Conservation (phyloP, 1,284 basidiomycete species). For the Leucoagaricus sp. region DNA sequence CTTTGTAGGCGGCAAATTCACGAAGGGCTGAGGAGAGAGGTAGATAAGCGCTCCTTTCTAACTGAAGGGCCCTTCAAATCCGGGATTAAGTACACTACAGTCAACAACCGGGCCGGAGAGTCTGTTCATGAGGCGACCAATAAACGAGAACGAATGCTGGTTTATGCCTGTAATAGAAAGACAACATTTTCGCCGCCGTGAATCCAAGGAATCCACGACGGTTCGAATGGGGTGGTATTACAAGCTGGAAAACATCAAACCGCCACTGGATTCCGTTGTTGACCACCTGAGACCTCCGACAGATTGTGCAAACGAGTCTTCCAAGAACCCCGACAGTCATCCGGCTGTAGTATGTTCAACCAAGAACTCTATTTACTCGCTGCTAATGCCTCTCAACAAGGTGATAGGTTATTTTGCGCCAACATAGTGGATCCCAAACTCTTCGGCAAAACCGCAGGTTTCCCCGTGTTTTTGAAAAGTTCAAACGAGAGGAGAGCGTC, state of each 20-base stretch:
- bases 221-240: neutral
- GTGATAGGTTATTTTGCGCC: neutral
- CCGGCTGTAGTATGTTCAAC: neutral
- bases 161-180: neutral
- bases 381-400: neutral
- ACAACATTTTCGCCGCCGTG: neutral
- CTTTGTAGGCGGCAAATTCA: neutral
- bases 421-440: neutral
- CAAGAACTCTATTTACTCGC: neutral
- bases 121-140: neutral
- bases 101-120: conserved; percentile 1
- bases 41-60: neutral
- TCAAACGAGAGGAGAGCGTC: neutral
- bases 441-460: neutral
- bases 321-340: neutral
- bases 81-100: neutral
- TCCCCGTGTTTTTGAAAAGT: neutral
- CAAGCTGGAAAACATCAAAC: neutral
- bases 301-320: neutral
- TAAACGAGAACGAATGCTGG: neutral
- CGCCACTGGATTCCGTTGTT: neutral
- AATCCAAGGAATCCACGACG: conserved; percentile 10
- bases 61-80: neutral
- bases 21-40: neutral
- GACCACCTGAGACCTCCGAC: neutral